These are phyloP conservation scores for Coleophoma cylindrospora DNA, from an alignment of 2,329 filamentous ascomycete species.

Conservation along the genomic window DNA sequence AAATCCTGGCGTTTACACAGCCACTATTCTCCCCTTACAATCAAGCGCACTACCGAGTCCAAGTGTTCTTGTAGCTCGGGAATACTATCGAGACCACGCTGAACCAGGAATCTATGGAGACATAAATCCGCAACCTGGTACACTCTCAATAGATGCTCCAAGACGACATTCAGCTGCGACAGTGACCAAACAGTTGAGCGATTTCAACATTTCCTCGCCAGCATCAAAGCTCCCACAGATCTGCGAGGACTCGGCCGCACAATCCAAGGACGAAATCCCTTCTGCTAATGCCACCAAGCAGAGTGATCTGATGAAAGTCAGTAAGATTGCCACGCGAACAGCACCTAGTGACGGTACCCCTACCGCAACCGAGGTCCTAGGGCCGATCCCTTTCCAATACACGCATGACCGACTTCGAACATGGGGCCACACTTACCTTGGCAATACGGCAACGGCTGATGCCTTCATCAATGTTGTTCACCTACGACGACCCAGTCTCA, in stretches of 20 bases:
- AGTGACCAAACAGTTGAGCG: not conserved
- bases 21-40: too few species aligned
- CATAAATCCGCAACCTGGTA: not conserved
- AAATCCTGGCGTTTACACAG: too few species aligned
- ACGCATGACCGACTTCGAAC: slow-evolving; percentile 32
- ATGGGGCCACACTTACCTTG: slow-evolving; percentile 37
- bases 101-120: slow-evolving; percentile 6
- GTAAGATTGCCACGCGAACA: not conserved
- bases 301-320: slow-evolving; percentile 1
- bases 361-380: not conserved
- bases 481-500: slow-evolving; percentile 28
- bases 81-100: slow-evolving; percentile 15
- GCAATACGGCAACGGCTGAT: slow-evolving; percentile 35
- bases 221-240: slow-evolving; percentile 10
- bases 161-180: slow-evolving; percentile 8
- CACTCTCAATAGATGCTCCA: not conserved
- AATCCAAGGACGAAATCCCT: not conserved
- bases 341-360: not conserved
- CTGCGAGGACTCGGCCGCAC: not conserved
- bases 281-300: not conserved
- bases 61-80: slow-evolving; percentile 18
- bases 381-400: slow-evolving; percentile 16
- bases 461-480: slow-evolving; percentile 39
- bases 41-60: slow-evolving; percentile 15
- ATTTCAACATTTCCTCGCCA: not conserved